Evolutionary conservation across 2,329 filamentous ascomycete genomes (phyloP).

Genomic region (Calonectria henricotiae): DNA sequence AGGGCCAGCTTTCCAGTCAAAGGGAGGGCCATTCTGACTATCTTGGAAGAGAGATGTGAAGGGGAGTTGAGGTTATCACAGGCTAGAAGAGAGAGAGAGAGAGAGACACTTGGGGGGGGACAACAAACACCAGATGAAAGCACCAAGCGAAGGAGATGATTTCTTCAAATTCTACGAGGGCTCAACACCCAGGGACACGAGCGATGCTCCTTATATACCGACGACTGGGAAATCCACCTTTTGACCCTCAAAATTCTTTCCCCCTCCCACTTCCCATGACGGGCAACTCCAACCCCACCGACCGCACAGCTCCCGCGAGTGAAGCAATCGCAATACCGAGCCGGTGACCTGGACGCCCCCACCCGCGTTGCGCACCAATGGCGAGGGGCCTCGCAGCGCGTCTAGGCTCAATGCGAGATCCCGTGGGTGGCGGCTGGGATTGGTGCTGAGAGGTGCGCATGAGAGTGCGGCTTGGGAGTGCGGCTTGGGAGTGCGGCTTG

Average conservation of each 20-base stretch:
- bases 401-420: constrained; percentile 22
- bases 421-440: constrained; percentile 41
- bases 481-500: background rate
- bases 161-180: constrained; percentile 20
- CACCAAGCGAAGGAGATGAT: background rate
- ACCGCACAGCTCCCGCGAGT: background rate
- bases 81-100: background rate
- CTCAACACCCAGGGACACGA: background rate
- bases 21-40: constrained; percentile 57
- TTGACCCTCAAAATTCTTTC: constrained; percentile 11
- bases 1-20: constrained; percentile 86
- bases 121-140: background rate
- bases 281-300: constrained; percentile 20
- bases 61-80: constrained; percentile 29
- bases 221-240: background rate
- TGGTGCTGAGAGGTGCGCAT: constrained; percentile 51
- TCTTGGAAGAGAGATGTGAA: constrained; percentile 8
- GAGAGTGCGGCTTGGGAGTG: background rate
- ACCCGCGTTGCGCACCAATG: constrained; percentile 49
- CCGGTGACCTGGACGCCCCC: constrained; percentile 11
- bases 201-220: constrained; percentile 17
- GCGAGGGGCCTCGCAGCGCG: constrained; percentile 1
- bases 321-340: constrained; percentile 9
- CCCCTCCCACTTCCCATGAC: background rate
- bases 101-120: background rate